Base-by-base conservation (phyloP, 768 basidiomycete species). In the Trametes maxima region DNA sequence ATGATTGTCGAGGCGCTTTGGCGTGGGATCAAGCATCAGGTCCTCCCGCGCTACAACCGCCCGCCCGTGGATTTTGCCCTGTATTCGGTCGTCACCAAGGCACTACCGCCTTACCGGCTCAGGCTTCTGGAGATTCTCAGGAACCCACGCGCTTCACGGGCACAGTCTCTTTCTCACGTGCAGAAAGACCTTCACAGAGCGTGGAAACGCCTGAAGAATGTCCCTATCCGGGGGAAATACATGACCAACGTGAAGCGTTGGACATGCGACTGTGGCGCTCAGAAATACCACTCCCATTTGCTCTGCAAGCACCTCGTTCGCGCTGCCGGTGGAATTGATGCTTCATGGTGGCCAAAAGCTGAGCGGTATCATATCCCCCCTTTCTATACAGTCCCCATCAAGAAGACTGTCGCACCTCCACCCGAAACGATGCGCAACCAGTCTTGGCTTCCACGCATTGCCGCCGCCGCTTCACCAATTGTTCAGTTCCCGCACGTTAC, bases 1-100 rank as follows among this genome's bases (percentile, higher is more conserved):
- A 64, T 64, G 62, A 59, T 64, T 19, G 62, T 64, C 19, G 62
- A 64, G 40, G 51, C 62, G 5, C 40, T 64, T 8, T 64, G 62
- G 62, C 57, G 52, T 2, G 44, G 43, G 25, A 24, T 64, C n/a
- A 64, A 64, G 46, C 44, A 52, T 10, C 24, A 59, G 19, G 62
- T 59, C 24, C 46, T 64, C 5, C 49, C 43, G 13, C 1, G 37
- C 19, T 59, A 50, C 54, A 64, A 64, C 44, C 54, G 59, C 11
- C 63, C 63, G 7, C 53, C 54, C 2, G 24, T 64, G 21, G 63
- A 64, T 36, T 35, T 59, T 22, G 48, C 63, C 14, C 48, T 24
- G n/a, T 64, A 49, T 36, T 10, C 49, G 3, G 54, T 64, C 33
- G 42, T 64, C 40, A 64, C 63, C 2, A 49, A 52, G 25, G 17